Base-by-base conservation (phyloP, 345 rosid genomes). In the Syzygium aromaticum region DNA sequence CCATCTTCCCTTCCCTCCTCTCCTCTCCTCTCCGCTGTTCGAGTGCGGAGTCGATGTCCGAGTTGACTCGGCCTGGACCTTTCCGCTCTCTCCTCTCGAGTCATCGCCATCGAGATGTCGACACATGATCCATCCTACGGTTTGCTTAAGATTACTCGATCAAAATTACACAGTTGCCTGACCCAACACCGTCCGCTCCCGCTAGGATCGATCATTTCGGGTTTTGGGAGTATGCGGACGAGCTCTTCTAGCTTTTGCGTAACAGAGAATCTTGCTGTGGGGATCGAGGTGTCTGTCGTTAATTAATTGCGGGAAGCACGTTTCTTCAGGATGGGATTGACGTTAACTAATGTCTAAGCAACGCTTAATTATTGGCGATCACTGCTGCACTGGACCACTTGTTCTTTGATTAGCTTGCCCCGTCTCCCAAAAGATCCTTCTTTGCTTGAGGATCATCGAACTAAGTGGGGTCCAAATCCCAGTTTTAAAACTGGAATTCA, bases 251-350 rank as follows among this genome's bases (percentile, higher is more conserved):
- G 16, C 19, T 21, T 23, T 82, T 43, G 46, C 51, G 22, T n/a
- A 23, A 40, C 87, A 51, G 85, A 16, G 88, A 87, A 87, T 87
- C 88, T 87, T 46, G 88, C 77, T 5, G 38, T 73, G 80, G 80
- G 80, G 38, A 38, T 38, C 80, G 12, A 40, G 49, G 80, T 25
- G 13, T 11, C 25, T 40, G 49, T 73, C 80, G 25, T 73, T 38
- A 73, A 73, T 73, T 73, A 38, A 38, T 73, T 73, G 80, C 49
- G 80, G 80, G 80, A 40, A 73, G 80, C 80, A 9, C 80, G 27
- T 33, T 19, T 40, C 46, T 19, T 38, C 49, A 9, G 49, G 80
- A 73, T 19, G 80, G 49, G 80, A 84, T n/a, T 27, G 57, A 46
- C 85, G 40, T 54, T n/a, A 51, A 17, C 43, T 30, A 43, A 0